Evolutionary conservation across 176 grass and related monocot genomes (phyloP).

Genomic region (Elaeis guineensis): DNA sequence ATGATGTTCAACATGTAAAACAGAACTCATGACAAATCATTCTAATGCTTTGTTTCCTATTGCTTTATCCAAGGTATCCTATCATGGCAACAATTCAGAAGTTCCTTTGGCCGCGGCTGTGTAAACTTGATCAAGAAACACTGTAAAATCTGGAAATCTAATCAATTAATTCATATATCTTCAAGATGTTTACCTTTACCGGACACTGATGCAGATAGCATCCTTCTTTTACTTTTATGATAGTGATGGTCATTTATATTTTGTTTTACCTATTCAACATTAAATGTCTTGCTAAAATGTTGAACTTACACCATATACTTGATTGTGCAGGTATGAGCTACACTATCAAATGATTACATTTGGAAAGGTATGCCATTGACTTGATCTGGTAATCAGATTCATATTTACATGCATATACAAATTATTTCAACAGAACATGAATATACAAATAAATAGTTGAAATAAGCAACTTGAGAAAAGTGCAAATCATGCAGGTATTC

Average conservation of each 20-base stretch:
- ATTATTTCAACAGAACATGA: no score
- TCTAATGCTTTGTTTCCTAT: constrained; percentile 15
- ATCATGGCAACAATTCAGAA: constrained; percentile 78
- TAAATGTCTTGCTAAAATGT: no score
- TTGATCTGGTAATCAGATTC: no score
- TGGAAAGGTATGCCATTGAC: constrained; percentile 58
- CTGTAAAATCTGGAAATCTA: constrained; percentile 50
- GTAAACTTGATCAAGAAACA: constrained; percentile 91
- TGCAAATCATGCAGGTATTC: constrained; percentile 56
- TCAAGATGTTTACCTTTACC: no score
- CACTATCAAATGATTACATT: constrained; percentile 99
- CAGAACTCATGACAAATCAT: constrained; percentile 3
- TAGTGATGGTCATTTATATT: no score
- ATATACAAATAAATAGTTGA: no score
- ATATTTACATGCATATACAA: no score
- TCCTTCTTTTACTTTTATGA: no score
- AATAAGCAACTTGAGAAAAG: no score
- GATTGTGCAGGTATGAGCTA: constrained; percentile 77
- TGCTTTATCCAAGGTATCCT: constrained; percentile 60
- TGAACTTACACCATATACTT: no score
- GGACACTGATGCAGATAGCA: no score
- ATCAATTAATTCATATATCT: not conserved
- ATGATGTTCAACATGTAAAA: constrained; percentile 14
- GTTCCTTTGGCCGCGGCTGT: constrained; percentile 93
- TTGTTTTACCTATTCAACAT: no score